Conservation (phyloP, 2,329 filamentous ascomycete genomes). For the Ophiostoma sp. region DNA sequence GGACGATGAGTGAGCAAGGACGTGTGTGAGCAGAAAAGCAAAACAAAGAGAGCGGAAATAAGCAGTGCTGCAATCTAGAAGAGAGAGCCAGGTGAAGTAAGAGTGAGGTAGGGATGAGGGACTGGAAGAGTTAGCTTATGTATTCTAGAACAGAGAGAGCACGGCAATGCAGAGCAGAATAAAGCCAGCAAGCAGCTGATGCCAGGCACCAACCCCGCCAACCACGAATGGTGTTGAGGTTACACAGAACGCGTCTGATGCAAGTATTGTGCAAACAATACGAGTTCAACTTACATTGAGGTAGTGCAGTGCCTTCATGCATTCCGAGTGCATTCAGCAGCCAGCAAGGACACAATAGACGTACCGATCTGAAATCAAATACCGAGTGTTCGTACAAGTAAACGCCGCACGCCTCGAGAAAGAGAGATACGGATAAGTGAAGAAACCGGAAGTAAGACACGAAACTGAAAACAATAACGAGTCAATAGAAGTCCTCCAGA, state of each 20-base stretch:
- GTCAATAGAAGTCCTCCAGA: background rate
- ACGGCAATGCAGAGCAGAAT: background rate
- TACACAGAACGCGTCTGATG: background rate
- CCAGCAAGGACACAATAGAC: background rate
- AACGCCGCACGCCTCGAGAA: constrained; percentile 21
- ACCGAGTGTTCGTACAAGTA: constrained; percentile 18
- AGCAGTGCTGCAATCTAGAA: background rate
- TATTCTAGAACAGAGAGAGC: background rate
- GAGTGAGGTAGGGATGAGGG: background rate
- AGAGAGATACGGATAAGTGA: constrained; percentile 13
- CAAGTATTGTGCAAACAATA: background rate
- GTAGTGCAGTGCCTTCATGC: background rate
- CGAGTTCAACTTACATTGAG: background rate
- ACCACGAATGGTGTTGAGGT: background rate
- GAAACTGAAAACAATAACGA: background rate
- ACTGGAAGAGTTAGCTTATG: constrained; percentile 2
- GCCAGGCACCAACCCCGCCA: constrained; percentile 1
- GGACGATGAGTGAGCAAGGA: background rate
- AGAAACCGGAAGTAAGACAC: constrained; percentile 13
- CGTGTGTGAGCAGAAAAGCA: background rate
- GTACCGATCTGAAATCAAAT: constrained; percentile 19
- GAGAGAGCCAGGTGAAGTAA: background rate
- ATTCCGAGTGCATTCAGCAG: too few relatives aligned
- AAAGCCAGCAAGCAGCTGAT: background rate
- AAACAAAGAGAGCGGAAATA: background rate